Evolutionary conservation across 1,284 basidiomycete genomes (phyloP), one percentile per base, ranked within the genome.

Genomic region (Cutaneotrichosporon cyanovorans): DNA sequence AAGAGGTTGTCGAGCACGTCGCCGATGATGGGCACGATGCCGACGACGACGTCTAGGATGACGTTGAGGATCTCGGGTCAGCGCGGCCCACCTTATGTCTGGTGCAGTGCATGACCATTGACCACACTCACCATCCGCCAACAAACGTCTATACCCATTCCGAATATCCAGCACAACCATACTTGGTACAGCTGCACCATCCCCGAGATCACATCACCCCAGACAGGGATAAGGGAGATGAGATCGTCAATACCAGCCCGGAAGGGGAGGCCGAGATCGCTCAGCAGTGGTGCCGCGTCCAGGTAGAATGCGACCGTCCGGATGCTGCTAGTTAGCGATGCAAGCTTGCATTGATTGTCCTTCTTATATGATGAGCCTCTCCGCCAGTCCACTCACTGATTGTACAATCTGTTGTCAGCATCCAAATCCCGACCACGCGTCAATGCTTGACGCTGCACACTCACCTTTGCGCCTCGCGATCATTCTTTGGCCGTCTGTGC

Each of bases 1-100:
- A 66, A 73, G 19, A 69, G 62, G 52, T 71, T 72, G 58, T 73
- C 71, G 37, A 72, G 56, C 39, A 69, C 56, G 50, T 71, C 70
- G 22, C 69, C 70, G 22, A 73, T 46, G 31, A 69, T 32, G 5
- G 71, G 71, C 8, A 73, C 61, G 34, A 72, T 52, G 20, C 69
- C 69, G 3, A 69, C 66, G 10, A 55, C n/a, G n/a, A 62, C 57
- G 52, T 73, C 69, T 16, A 66, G 40, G 21, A 68, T 2, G 18
- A 70, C 65, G 31, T 65, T 69, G 44, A 66, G 39, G 16, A 71
- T 4, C 67, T 71, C 51, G 2, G 19, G 10, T 25, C 35, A 16
- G 37, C 25, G 4, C 30, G 9, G 19, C 18, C 6, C n/a, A 4
- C 12, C n/a, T n/a, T n/a, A n/a, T n/a, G n/a, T n/a, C n/a, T n/a